Base-by-base conservation (phyloP, 1,284 basidiomycete species). In the Laetiporus sulphureus region DNA sequence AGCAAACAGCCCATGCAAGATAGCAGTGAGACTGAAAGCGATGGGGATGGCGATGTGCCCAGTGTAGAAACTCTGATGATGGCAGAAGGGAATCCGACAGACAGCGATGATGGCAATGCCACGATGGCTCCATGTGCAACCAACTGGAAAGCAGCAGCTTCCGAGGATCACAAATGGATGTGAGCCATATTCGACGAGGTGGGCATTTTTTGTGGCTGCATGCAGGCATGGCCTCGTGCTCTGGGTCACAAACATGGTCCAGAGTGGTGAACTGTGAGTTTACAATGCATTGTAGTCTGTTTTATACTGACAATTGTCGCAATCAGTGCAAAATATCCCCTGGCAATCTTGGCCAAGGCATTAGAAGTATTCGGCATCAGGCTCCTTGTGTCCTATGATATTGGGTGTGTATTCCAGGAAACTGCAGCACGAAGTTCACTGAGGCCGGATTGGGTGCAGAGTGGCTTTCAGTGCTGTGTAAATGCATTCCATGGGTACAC, bases 301-400 rank as follows among this genome's bases (percentile, higher is more conserved):
- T 38, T 15, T 19, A 20, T 27, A 8, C 25, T 27, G 13, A 27
- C 25, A 27, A 27, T 27, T 10, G 41, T 32, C n/a, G n/a, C n/a
- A n/a, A 22, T 34, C 45, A 67, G 65, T 3, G 64, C 62, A n/a
- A 66, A 67, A 42, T 64, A 65, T 36, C 54, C 58, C 0, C 48
- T 66, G 1, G 61, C 63, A 0, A 54, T 57, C 6, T 40, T 58
- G 5, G 43, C 52, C 2, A 47, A 52, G 36, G 31, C 59, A 2
- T 39, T 65, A 2, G 50, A 56, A 11, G 33, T 34, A 0, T 48
- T 59, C 21, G 50, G 47, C 1, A 15, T 16, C 0, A 23, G 15
- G 0, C 30, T 25, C 10, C 30, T 48, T 1, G 20, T 29, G 10
- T 44, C 41, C 2, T 67, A 63, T 44, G 61, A 67, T 40, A 64